Conservation (phyloP, 345 rosid genomes). For the Raphanus raphanistrum region DNA sequence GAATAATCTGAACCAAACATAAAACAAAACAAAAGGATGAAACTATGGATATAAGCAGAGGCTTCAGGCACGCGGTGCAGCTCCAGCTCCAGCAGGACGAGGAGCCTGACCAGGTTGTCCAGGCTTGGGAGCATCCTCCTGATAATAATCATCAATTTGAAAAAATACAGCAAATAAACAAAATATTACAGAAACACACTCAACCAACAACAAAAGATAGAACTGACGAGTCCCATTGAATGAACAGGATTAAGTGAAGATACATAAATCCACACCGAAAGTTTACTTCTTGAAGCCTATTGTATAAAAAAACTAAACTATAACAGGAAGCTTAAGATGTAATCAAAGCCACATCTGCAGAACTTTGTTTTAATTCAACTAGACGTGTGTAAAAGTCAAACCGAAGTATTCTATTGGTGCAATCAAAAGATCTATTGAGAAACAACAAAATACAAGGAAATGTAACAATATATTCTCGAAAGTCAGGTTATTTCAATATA, state of each 20-base stretch:
- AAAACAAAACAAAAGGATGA: neutral
- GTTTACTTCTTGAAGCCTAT: neutral
- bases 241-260: neutral
- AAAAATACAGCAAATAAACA: neutral
- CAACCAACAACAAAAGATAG: neutral
- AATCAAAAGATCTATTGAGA: no score
- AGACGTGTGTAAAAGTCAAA: no score
- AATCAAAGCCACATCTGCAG: neutral
- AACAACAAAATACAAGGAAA: no score
- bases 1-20: neutral
- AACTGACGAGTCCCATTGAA: neutral
- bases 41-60: constrained; percentile 6
- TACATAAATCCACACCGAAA: neutral
- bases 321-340: neutral
- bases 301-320: neutral
- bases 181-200: neutral
- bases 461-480: no score
- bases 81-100: constrained; percentile 32
- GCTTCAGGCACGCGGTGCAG: constrained; percentile 33
- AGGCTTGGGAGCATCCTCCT: constrained; percentile 43
- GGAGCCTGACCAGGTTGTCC: constrained; percentile 41
- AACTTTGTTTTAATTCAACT: neutral
- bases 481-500: no score
- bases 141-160: neutral
- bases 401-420: no score